Conservation (phyloP, 1,284 basidiomycete genomes). For the Cystobasidium pallidum region DNA sequence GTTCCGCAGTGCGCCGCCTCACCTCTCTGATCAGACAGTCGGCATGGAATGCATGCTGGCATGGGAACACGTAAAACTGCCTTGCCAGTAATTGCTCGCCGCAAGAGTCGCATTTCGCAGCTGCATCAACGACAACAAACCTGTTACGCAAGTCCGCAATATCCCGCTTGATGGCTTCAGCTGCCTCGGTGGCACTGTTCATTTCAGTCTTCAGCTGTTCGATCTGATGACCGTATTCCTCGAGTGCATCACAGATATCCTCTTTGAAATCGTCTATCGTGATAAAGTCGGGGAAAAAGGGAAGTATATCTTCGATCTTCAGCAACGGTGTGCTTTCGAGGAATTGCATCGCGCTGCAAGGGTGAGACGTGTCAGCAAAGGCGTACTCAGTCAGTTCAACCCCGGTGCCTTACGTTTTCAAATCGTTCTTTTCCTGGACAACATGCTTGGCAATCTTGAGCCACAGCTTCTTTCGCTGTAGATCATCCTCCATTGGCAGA, state of each 20-base stretch:
- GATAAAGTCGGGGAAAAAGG: slow-evolving; percentile 99
- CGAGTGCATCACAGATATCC: slow-evolving; percentile 93
- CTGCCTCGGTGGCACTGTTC: slow-evolving; percentile 89
- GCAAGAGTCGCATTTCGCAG: slow-evolving; percentile 84
- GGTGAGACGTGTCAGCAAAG: background rate
- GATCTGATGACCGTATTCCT: slow-evolving; percentile 90
- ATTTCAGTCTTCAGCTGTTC: slow-evolving; percentile 89
- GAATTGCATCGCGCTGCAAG: slow-evolving; percentile 86
- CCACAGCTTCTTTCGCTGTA: slow-evolving; percentile 91
- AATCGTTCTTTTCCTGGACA: slow-evolving; percentile 94
- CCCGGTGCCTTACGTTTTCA: slow-evolving; percentile 76
- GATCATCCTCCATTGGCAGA: slow-evolving; percentile 84
- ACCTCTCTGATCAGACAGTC: slow-evolving; percentile 91
- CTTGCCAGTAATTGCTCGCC: slow-evolving; percentile 73
- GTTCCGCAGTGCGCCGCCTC: slow-evolving; percentile 55
- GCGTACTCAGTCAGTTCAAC: background rate
- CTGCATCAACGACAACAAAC: slow-evolving; percentile 89
- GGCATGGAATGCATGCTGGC: slow-evolving; percentile 77
- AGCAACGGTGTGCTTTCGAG: slow-evolving; percentile 89
- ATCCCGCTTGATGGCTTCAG: slow-evolving; percentile 91
- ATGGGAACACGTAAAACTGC: slow-evolving; percentile 98
- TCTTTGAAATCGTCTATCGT: slow-evolving; percentile 99
- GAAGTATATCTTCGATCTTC: slow-evolving; percentile 97
- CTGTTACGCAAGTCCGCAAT: slow-evolving; percentile 81
- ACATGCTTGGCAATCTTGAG: slow-evolving; percentile 96